Conservation (phyloP, 2,329 filamentous ascomycete species). For the Aspergillus sp. region DNA sequence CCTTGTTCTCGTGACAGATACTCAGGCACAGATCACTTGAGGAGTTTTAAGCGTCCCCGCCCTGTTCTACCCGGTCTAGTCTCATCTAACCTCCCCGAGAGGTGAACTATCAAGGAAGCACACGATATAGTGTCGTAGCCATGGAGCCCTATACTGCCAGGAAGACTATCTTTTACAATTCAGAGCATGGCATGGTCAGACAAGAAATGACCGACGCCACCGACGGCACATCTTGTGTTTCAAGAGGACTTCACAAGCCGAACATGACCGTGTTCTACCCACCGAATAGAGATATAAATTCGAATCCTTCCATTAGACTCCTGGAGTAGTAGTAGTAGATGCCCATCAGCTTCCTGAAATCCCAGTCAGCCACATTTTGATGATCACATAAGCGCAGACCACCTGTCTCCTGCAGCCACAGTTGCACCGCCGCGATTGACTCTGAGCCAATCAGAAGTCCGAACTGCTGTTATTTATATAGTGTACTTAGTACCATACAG, state of each 20-base stretch:
- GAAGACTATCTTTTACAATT: constrained; percentile 5
- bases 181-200: constrained; percentile 16
- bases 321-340: not conserved
- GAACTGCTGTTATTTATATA: constrained; percentile 24
- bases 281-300: not conserved
- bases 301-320: not conserved
- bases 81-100: not conserved
- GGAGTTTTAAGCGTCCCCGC: not conserved
- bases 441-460: constrained; percentile 20
- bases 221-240: not conserved
- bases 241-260: not conserved
- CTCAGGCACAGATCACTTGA: constrained; percentile 9
- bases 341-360: not conserved
- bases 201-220: constrained; percentile 20
- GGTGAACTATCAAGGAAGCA: not conserved
- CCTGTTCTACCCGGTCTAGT: not conserved
- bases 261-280: no score
- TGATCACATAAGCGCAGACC: constrained; percentile 10
- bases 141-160: constrained; percentile 12
- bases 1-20: constrained; percentile 12
- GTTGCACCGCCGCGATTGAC: not conserved
- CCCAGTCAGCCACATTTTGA: not conserved
- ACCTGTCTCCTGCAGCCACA: constrained; percentile 18
- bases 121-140: constrained; percentile 8
- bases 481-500: constrained; percentile 7